Base-by-base conservation (phyloP, 768 basidiomycete species). In the Tylopilus felleus region DNA sequence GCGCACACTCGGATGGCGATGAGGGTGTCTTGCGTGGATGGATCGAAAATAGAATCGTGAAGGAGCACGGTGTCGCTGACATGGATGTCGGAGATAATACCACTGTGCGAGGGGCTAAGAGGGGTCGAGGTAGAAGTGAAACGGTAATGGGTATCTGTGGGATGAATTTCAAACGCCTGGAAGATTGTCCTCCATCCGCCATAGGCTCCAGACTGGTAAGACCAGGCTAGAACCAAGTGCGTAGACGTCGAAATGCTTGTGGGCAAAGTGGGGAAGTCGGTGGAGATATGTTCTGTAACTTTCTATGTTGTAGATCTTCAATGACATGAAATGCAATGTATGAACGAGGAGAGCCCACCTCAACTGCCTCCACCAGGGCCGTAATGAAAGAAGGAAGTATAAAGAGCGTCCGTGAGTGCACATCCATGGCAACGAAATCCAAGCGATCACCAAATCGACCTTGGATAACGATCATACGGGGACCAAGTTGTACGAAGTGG, bases 161-260 rank as follows among this genome's bases (percentile, higher is more conserved):
- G 45, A 5, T 61, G 52, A n/a, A 66, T 42, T 9, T 45, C 1
- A 12, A 58, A 66, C 1, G 58, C 64, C n/a, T 56, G 41, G 19
- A 65, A 21, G 25, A 35, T 27, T 4, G 61, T 56, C 14, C 5
- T 13, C 53, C 53, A 60, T 17, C 54, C 56, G 3, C 27, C 2
- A 29, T 29, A 10, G 3, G 21, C 12, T 22, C 8, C 29, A 3
- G 12, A 10, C 31, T 39, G 28, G 49, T 40, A 29, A 1, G 58
- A 56, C 31, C 33, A 17, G 9, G 59, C 47, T 5, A 66, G 25
- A 1, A 66, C 17, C 5, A 65, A 22, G 50, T 65, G 61, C 2
- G 64, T 63, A 19, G 59, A 61, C 6, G 65, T 65, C 8, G 64
- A 65, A 22, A 65, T 23, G 22, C 42, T 42, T 2, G 4, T n/a